phyloP scores from a whole-genome alignment of 176 grass and related monocot genomes.

The Guadua angustifolia region DNA sequence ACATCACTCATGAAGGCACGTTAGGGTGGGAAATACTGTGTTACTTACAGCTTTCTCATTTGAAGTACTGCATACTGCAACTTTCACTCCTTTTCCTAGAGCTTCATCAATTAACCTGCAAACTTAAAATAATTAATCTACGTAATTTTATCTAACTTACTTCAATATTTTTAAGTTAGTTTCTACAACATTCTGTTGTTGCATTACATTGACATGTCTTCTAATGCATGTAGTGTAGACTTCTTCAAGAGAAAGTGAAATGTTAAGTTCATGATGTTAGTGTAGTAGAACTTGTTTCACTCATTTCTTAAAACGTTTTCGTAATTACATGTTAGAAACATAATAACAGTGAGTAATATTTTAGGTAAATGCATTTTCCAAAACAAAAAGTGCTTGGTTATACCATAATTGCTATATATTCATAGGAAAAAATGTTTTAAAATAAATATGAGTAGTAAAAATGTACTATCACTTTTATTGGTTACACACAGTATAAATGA shows the following conservation, averaged over 20 bases:
- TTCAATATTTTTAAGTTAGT: neutral
- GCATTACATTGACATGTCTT: neutral
- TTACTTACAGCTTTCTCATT: slow-evolving; percentile 95
- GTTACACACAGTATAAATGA: neutral
- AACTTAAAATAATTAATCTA: slow-evolving; percentile 35
- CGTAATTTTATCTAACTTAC: neutral
- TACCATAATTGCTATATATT: neutral
- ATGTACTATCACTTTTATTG: neutral
- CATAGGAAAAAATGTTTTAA: neutral
- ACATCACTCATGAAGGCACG: neutral
- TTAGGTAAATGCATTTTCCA: neutral
- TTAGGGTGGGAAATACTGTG: slow-evolving; percentile 13
- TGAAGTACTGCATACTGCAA: slow-evolving; percentile 95
- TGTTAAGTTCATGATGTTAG: neutral
- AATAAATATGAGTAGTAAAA: neutral
- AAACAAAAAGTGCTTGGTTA: neutral
- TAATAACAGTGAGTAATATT: neutral
- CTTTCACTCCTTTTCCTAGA: slow-evolving; percentile 79
- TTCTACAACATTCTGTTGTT: neutral
- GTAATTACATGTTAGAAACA: neutral
- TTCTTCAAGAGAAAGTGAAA: neutral
- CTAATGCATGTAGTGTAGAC: neutral
- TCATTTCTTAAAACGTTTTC: neutral
- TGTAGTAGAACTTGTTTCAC: neutral
- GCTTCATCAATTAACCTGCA: slow-evolving; percentile 94